Conservation (phyloP, 257 asterid genomes). For the Salvia miltiorrhiza region DNA sequence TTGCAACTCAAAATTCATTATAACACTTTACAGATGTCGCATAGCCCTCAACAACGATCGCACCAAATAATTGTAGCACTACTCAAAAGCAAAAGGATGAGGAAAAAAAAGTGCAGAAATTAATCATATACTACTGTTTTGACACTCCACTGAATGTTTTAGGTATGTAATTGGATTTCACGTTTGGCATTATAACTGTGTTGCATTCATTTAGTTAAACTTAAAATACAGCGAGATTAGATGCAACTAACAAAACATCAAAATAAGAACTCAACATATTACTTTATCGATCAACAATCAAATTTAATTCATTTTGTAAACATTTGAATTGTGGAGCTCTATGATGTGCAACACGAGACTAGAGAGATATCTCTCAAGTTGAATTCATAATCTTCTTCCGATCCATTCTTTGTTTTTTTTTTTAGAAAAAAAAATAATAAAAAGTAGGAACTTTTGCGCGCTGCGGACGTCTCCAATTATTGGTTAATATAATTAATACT, state of each 20-base stretch:
- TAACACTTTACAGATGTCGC: conserved; percentile 7
- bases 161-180: not conserved
- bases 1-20: not conserved
- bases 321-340: too few species aligned
- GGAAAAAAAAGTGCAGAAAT: not conserved
- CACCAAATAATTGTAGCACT: not conserved
- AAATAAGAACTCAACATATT: not conserved
- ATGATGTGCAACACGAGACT: too few species aligned
- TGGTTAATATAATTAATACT: too few species aligned
- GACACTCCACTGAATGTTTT: not conserved
- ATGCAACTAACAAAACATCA: not conserved
- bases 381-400: too few species aligned
- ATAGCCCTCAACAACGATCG: not conserved
- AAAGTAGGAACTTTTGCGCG: too few species aligned
- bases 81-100: not conserved
- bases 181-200: not conserved
- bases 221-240: not conserved
- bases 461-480: too few species aligned
- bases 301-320: too few species aligned
- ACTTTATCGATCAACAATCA: not conserved
- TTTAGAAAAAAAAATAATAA: too few species aligned
- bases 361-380: too few species aligned
- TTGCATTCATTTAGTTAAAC: not conserved
- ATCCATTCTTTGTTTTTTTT: too few species aligned
- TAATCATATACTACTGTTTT: not conserved